Percentiles rank a stretch among this genome's conserved stretches.
phyloP scores from a whole-genome alignment of 2,329 filamentous ascomycete species.

The Sporothrix globosa region DNA sequence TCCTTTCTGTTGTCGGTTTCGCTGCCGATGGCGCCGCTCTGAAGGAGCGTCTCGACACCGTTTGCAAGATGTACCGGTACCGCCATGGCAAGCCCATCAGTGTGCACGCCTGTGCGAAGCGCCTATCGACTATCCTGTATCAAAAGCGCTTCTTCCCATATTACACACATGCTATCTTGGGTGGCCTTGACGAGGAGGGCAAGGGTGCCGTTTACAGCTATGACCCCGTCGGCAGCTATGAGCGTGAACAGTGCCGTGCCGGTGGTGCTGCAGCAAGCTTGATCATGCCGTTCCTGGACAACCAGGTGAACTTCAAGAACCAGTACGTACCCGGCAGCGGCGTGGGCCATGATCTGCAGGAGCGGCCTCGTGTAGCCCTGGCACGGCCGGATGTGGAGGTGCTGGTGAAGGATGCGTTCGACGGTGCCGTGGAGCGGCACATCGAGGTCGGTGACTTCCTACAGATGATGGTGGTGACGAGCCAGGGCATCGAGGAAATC shows the following conservation, averaged over 20 bases:
- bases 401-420: conserved; percentile 95
- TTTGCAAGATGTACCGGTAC: conserved; percentile 99
- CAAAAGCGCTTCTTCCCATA: conserved; percentile 98
- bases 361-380: conserved; percentile 71
- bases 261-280: conserved; percentile 89
- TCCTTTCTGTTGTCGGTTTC: conserved; percentile 93
- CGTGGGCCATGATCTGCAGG: conserved; percentile 76
- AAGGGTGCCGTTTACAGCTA: conserved; percentile 95
- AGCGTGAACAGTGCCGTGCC: conserved; percentile 92
- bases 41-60: conserved; percentile 88
- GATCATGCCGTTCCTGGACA: conserved; percentile 99
- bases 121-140: conserved; percentile 93
- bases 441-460: conserved; percentile 97
- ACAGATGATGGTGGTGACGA: conserved; percentile 93
- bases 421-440: conserved; percentile 95
- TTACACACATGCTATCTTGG: conserved; percentile 94
- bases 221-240: conserved; percentile 96
- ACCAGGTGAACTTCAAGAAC: conserved; percentile 99
- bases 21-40: conserved; percentile 92
- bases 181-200: conserved; percentile 91
- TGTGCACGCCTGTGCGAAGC: conserved; percentile 91
- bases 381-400: conserved; percentile 75
- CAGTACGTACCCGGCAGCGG: conserved; percentile 90
- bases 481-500: conserved; percentile 83
- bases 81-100: conserved; percentile 96